phyloP scores from a whole-genome alignment of 78 protist genomes.

The Polysphondylium violaceum region DNA sequence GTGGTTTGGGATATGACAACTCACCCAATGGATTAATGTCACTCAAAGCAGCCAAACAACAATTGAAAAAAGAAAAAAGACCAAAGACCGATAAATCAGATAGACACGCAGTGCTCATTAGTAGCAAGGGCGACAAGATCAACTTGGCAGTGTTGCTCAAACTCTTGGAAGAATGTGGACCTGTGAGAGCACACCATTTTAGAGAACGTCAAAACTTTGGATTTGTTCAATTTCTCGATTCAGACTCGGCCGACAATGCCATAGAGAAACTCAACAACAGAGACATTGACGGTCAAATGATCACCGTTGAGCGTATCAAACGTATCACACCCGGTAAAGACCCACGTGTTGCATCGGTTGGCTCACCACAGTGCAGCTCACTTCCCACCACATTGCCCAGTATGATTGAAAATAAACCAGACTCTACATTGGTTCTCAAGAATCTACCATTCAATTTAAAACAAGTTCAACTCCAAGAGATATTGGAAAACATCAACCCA shows the following conservation, averaged over 20 bases:
- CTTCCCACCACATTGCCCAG: conserved; percentile 60
- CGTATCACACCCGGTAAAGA: conserved; percentile 76
- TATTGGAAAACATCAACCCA: conserved; percentile 68
- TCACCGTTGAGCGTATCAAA: conserved; percentile 48
- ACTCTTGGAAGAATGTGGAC: conserved; percentile 74
- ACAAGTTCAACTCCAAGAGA: conserved; percentile 81
- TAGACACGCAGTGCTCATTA: conserved; percentile 66
- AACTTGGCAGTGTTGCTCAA: conserved; percentile 49
- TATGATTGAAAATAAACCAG: conserved; percentile 78
- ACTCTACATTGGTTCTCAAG: conserved; percentile 71
- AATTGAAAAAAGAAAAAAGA: conserved; percentile 45
- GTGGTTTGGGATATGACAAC: background rate
- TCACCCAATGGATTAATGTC: background rate
- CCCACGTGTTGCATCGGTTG: conserved; percentile 61
- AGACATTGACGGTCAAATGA: conserved; percentile 69
- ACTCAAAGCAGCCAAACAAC: background rate
- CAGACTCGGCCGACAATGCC: conserved; percentile 67
- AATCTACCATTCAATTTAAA: conserved; percentile 72
- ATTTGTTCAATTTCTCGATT: conserved; percentile 76
- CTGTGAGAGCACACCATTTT: conserved; percentile 79
- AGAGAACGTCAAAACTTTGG: conserved; percentile 81
- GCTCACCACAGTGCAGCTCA: conserved; percentile 71
- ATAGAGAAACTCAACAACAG: conserved; percentile 35
- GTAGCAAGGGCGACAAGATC: conserved; percentile 60
- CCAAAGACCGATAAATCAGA: conserved; percentile 62